A percentile compares a stretch with the other conserved stretches of the same genome.
phyloP scores from a whole-genome alignment of 148 eudicot species.

The Silene latifolia region DNA sequence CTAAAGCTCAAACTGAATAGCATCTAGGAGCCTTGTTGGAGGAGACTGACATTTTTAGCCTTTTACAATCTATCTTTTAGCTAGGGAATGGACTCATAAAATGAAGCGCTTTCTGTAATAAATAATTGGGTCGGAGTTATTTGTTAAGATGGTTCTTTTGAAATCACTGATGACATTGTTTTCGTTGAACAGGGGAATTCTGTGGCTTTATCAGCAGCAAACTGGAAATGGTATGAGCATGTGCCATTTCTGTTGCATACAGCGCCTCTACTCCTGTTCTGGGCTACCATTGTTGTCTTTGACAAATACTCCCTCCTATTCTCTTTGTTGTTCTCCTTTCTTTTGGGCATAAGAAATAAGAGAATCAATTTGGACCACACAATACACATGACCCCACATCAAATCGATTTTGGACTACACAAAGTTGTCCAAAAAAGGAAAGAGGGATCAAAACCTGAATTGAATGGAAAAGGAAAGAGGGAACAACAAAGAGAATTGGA shows the following conservation, averaged over 20 bases:
- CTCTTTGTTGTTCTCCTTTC: too few relatives aligned
- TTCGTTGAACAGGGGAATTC: constrained; percentile 63
- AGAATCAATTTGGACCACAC: too few relatives aligned
- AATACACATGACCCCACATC: too few relatives aligned
- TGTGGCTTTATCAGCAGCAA: constrained; percentile 70
- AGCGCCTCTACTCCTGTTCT: constrained; percentile 11
- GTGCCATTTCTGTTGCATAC: constrained; percentile 22
- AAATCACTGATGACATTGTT: constrained; percentile 27
- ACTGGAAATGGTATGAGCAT: constrained; percentile 69
- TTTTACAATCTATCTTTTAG: not conserved
- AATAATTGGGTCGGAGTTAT: not conserved
- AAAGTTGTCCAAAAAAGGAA: too few relatives aligned
- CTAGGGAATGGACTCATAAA: not conserved
- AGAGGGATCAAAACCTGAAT: too few relatives aligned
- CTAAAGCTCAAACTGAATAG: not conserved
- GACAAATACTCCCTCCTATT: too few relatives aligned
- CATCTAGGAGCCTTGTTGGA: not conserved
- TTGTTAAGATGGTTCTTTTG: constrained; percentile 18
- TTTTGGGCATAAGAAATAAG: too few relatives aligned
- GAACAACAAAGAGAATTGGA: too few relatives aligned
- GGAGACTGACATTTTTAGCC: not conserved
- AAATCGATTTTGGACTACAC: too few relatives aligned
- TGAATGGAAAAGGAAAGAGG: too few relatives aligned
- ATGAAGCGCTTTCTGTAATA: not conserved
- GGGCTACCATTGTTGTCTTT: constrained; percentile 1